Evolutionary conservation across 345 rosid species (phyloP), one percentile per base, ranked within the genome.

Genomic region (Gossypium arboreum): DNA sequence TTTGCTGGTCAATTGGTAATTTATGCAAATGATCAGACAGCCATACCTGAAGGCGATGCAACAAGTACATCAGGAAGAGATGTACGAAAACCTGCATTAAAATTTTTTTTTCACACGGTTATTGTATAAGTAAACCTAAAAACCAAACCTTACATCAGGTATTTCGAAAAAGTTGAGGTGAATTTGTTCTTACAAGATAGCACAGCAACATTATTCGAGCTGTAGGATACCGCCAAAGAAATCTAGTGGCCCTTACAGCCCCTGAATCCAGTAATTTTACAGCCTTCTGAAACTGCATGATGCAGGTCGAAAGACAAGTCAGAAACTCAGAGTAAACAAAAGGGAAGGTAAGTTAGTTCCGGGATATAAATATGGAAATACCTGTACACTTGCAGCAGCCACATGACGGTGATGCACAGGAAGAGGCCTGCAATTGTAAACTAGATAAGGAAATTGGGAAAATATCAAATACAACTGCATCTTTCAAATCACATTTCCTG

Each of bases 31-130:
- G 41, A 51, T 27, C 39, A 45, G 41, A 52, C 24, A 71, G 62
- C 16, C 76, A 9, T 86, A 95, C 99, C 97, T 95, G 98, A 82
- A 95, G 99, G 79, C 83, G 91, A 81, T 95, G 99, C 87, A 95
- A 29, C 80, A 96, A 85, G 83, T 90, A 96, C 99, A 96, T 96
- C 89, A 93, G 80, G 89, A 96, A 96, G 75, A 93, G 91, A 77
- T 93, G 98, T 50, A 93, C 99, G 76, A 93, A 96, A 29, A 96
- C 91, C 98, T 93, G 95, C 82, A 82, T 22, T 18, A 74, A 24
- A 8, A 0, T 24, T 24, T 45, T 69, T 71, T 54, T 72, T 45
- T 41, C 48, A 44, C 10, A 29, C 2, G 45, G 41, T 77, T 73
- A 75, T 56, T 76, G 66, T 57, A 44, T 44, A 67, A 81, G 52